Base-by-base conservation (phyloP, 495 filamentous ascomycete species). In the Neurospora tetraspora region DNA sequence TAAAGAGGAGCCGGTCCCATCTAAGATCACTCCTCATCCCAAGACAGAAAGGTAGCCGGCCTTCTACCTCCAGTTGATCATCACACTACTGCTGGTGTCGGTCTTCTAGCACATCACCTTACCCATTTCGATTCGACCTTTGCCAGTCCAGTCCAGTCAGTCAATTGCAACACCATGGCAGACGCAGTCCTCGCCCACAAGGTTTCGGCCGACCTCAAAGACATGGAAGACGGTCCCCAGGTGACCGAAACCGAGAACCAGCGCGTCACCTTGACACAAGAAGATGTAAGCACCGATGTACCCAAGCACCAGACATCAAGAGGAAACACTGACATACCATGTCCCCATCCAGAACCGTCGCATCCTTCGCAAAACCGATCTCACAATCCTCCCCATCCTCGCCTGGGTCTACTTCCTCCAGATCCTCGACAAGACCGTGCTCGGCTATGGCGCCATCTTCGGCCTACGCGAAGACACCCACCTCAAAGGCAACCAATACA, bases 351-450 rank as follows among this genome's bases (percentile, higher is more conserved):
- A 86, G 84, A 82, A 83, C 72, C 80, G 84, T 69, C 86, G 86
- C 7, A 90, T 91, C 73, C 82, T 82, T 16, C 83, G 81, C n/a
- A 91, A 90, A 77, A 91, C 87, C 1, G 89, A 91, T 78, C 79
- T 78, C 34, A 82, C 81, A 34, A 90, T 91, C 69, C 81, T 91
- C 4, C 65, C 83, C 12, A 83, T 91, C 53, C 81, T 91, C 3
- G 80, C 87, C 27, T 91, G 89, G 90, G 88, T 90, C 11, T 91
- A 91, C 74, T 90, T 91, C 74, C 76, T 86, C 16, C 84, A 86
- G 78, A 90, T 91, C 70, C 82, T 91, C 5, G 89, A 92, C 82
- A 92, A 91, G 77, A 80, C 86, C 1, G 86, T 90, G 4, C 85
- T 91, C 0, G 89, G 89, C 34, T 89, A 89, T 74, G 88, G 87